Evolutionary conservation across 495 filamentous ascomycete species (phyloP), one percentile per base, ranked within the genome.

Genomic region (Terfezia claveryi): DNA sequence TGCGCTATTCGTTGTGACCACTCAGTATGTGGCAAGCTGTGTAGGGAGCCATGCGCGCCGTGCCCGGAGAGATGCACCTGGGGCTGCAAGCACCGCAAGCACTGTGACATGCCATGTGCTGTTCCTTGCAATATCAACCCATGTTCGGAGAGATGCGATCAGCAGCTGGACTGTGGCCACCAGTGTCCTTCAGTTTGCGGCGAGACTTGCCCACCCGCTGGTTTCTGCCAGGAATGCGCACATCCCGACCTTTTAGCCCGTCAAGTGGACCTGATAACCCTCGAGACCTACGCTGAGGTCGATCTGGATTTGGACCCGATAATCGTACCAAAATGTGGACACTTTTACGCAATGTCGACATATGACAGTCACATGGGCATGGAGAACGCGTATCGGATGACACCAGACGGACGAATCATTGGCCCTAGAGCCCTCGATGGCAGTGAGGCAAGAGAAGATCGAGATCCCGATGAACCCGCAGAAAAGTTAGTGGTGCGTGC

Each of bases 351-450:
- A 0, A 56, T 78, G 3, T 66, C 72, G 36, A 80, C 68, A 10
- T 72, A 87, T 68, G 83, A 89, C 61, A 75, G 72, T 3, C 66
- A 73, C n/a, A 76, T 88, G 72, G 73, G 71, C 0, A 75, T 87
- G 60, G 61, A 63, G 20, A 69, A 73, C 8, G 69, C 75, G 57
- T 87, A 87, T 64, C 66, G 66, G 3, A 66, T 74, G 27, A 69
- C 77, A 54, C 58, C 44, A 2, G 52, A 71, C 12, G 76, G 71
- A 0, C 66, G 57, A 46, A 46, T 46, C 17, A 4, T 32, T 32
- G 27, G 27, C 27, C 27, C 27, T 32, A 32, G 27, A 32, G 27
- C 27, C 27, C 27, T 32, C 27, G 27, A 32, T 4, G 27, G 27
- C 27, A 32, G 27, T 32, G 27, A 32, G 27, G 27, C 27, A 32